phyloP scores from a whole-genome alignment of 345 rosid genomes.

The Trapa incisa region DNA sequence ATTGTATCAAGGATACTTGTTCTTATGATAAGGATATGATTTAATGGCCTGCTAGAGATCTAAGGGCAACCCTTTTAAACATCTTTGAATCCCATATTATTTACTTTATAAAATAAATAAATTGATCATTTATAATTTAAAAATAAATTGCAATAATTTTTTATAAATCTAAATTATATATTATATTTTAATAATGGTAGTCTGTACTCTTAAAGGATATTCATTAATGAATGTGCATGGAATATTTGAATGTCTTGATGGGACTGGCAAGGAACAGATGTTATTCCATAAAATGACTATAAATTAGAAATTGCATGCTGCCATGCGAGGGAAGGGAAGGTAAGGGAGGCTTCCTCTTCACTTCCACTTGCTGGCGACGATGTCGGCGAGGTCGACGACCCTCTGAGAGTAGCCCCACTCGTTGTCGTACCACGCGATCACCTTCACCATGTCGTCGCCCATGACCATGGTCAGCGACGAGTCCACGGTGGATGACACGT shows the following conservation, averaged over 20 bases:
- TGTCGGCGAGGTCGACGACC: conserved; percentile 90
- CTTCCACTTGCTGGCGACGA: conserved; percentile 83
- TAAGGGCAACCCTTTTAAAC: too few relatives aligned
- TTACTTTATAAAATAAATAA: too few relatives aligned
- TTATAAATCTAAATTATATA: too few relatives aligned
- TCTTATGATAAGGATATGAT: neutral
- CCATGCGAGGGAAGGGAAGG: too few relatives aligned
- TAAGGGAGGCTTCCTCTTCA: conserved; percentile 8
- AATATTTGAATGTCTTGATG: too few relatives aligned
- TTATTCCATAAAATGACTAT: neutral
- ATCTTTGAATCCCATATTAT: too few relatives aligned
- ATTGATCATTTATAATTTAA: too few relatives aligned
- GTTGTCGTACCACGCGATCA: conserved; percentile 94
- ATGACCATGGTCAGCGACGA: conserved; percentile 89
- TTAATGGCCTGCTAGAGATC: neutral
- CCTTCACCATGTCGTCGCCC: conserved; percentile 99
- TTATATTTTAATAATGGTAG: too few relatives aligned
- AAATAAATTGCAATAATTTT: too few relatives aligned
- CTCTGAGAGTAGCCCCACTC: conserved; percentile 99
- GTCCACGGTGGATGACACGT: conserved; percentile 84
- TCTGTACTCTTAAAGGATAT: too few relatives aligned
- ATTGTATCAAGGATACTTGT: neutral
- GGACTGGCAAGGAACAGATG: too few relatives aligned
- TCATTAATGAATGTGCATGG: too few relatives aligned
- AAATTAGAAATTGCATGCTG: neutral